phyloP scores from a whole-genome alignment of 306 rosid species.

The Acacia crassicarpa region DNA sequence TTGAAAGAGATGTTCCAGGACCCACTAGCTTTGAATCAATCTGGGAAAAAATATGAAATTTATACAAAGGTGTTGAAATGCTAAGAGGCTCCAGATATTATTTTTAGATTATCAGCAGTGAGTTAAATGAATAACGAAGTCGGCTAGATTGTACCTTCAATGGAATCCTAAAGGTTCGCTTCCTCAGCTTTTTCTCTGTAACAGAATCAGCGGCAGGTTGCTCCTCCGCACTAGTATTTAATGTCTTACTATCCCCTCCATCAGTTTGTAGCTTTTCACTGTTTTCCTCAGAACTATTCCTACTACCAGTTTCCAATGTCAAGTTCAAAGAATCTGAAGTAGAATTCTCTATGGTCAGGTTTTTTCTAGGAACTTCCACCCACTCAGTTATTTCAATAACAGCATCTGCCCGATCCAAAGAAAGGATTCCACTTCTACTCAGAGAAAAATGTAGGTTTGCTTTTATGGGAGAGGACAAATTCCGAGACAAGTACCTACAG shows the following conservation, averaged over 20 bases:
- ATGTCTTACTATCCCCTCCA: slow-evolving; percentile 44
- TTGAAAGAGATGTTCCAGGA: slow-evolving; percentile 61
- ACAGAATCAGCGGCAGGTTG: slow-evolving; percentile 48
- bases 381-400: slow-evolving; percentile 87
- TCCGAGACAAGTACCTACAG: slow-evolving; percentile 79
- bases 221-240: slow-evolving; percentile 55
- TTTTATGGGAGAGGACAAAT: slow-evolving; percentile 87
- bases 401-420: slow-evolving; percentile 95
- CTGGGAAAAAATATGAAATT: slow-evolving; percentile 41
- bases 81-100: slow-evolving; percentile 3
- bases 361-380: slow-evolving; percentile 89
- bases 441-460: slow-evolving; percentile 86
- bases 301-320: slow-evolving; percentile 59
- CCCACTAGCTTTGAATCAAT: slow-evolving; percentile 72
- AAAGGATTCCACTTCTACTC: slow-evolving; percentile 90
- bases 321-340: slow-evolving; percentile 56
- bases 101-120: slow-evolving; percentile 10
- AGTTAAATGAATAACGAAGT: background rate
- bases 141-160: slow-evolving; percentile 62
- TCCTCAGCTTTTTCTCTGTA: slow-evolving; percentile 79
- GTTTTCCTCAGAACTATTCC: slow-evolving; percentile 61
- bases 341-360: slow-evolving; percentile 74
- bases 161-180: slow-evolving; percentile 82
- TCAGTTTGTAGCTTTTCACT: slow-evolving; percentile 50
- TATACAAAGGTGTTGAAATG: background rate